These are phyloP conservation scores for Choanephora cucurbitarum DNA, from an alignment of 371 early-diverging fungal genomes.

Conservation along the genomic window DNA sequence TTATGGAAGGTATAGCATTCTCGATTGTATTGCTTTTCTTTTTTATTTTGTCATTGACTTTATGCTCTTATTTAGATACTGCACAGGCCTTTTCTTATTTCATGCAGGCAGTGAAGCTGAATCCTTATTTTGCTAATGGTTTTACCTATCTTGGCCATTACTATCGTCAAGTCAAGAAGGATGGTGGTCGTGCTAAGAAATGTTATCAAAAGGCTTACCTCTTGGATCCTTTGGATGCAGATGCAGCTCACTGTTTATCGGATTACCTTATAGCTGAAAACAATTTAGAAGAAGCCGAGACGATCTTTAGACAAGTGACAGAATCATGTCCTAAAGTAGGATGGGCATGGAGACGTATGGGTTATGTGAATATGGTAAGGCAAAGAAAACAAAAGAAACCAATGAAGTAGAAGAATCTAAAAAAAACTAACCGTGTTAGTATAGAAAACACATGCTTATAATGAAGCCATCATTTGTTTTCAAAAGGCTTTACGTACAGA, in stretches of 20 bases:
- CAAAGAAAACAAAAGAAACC: too few relatives aligned
- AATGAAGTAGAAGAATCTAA: too few relatives aligned
- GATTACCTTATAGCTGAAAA: slow-evolving; percentile 59
- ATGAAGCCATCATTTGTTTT: slow-evolving; percentile 77
- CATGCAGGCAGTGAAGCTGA: slow-evolving; percentile 73
- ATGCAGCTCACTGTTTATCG: slow-evolving; percentile 69
- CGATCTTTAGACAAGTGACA: slow-evolving; percentile 52
- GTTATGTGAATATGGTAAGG: slow-evolving; percentile 70
- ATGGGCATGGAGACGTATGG: slow-evolving; percentile 85
- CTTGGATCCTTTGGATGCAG: slow-evolving; percentile 67
- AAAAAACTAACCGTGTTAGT: too few relatives aligned
- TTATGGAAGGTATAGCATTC: slow-evolving; percentile 60
- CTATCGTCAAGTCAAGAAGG: slow-evolving; percentile 68
- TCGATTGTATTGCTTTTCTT: too few relatives aligned
- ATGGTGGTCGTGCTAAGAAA: slow-evolving; percentile 70
- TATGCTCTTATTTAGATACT: too few relatives aligned
- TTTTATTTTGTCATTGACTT: too few relatives aligned
- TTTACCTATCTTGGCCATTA: slow-evolving; percentile 85
- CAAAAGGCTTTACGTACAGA: slow-evolving; percentile 80
- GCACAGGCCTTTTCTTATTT: slow-evolving; percentile 67
- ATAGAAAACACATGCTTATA: slow-evolving; percentile 44
- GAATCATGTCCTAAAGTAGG: slow-evolving; percentile 48
- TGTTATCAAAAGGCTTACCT: slow-evolving; percentile 81
- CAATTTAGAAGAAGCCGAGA: slow-evolving; percentile 57
- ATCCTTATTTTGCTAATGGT: slow-evolving; percentile 65